Evolutionary conservation across 495 filamentous ascomycete genomes (phyloP), one percentile per base, ranked within the genome.

Genomic region (Astrocystis sublimbata): DNA sequence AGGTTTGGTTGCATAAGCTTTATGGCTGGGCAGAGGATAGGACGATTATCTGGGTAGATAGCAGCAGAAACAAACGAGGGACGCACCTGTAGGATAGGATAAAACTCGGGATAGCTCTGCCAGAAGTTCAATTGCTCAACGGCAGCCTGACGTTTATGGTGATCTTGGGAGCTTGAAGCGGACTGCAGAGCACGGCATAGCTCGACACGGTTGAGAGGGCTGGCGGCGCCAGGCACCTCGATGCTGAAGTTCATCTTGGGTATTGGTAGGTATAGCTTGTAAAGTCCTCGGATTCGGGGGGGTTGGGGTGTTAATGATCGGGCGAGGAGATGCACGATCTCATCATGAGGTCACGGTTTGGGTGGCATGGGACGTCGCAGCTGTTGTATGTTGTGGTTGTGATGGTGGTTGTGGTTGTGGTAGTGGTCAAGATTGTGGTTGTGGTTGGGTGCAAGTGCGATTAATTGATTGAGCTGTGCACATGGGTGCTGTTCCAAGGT

Each of bases 61-160:
- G n/a, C n/a, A 28, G 24, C 45, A 28, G 13, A 61, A 31, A 17
- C 31, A 42, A 54, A 36, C 70, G 81, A 45, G 52, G 26, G 23
- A 26, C 77, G 51, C 75, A 86, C 91, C 83, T 97, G 93, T 53
- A 98, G 80, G 40, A 86, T 79, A n/a, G 83, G 78, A 73, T 92
- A 92, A 74, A 88, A 98, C 23, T 88, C 85, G 13, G 76, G 70
- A n/a, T 86, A 73, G 23, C 81, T 85, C 72, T 96, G 92, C 94
- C 94, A 98, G 56, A 86, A 77, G 65, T 90, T 82, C 13, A 98
- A 85, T 75, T 98, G 94, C 71, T 90, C 83, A 2, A 87, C 86
- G 30, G 89, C 92, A 10, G 89, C 86, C 69, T 92, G 88, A 30
- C 96, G 85, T 63, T 89, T 87, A 61, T 86, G 85, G 50, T 89